Evolutionary conservation across 1,284 basidiomycete genomes (phyloP), one percentile per base, ranked within the genome.

Genomic region (Mycosarcoma mackinlayi): DNA sequence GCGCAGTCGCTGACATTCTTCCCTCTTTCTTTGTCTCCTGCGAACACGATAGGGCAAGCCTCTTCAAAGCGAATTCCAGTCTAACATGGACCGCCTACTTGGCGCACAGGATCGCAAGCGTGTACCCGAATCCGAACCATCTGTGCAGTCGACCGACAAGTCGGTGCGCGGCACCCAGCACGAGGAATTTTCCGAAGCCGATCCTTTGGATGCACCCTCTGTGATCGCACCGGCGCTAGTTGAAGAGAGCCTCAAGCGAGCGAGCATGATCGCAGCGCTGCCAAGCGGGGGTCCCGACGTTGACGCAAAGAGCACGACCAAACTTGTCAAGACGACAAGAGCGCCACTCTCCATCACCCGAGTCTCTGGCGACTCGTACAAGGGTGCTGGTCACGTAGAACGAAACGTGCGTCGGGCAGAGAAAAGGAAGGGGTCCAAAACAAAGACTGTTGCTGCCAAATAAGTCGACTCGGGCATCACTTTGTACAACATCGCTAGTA

Each of bases 31-130:
- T 8, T 24, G n/a, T 4, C 10, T 30, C 37, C 24, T 13, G n/a
- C n/a, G n/a, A n/a, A n/a, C 19, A n/a, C 31, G n/a, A 39, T 48
- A 80, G 78, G 52, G 54, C 23, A 68, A 74, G 34, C 73, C 76
- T 27, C 51, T 80, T 34, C 78, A 80, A 44, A 74, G 58, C 40
- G 76, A 80, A 33, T 74, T 80, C 53, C 75, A 78, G 31, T 57
- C 61, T 39, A 67, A 78, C 59, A 80, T 80, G 78, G 78, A 80
- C 55, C 69, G 72, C 13, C 56, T 78, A 35, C 67, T 80, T 9
- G 78, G 78, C 21, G 60, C 78, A 11, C 51, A 62, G 40, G 66
- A 69, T 10, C 52, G 58, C 31, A 68, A 53, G 31, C 75, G 75
- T 21, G 49, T 28, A 5, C 61, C 70, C 31, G 66, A 67, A 24